These are phyloP conservation scores for Rhizopus sp. DNA, from an alignment of 371 early-diverging fungal genomes.

Conservation along the genomic window DNA sequence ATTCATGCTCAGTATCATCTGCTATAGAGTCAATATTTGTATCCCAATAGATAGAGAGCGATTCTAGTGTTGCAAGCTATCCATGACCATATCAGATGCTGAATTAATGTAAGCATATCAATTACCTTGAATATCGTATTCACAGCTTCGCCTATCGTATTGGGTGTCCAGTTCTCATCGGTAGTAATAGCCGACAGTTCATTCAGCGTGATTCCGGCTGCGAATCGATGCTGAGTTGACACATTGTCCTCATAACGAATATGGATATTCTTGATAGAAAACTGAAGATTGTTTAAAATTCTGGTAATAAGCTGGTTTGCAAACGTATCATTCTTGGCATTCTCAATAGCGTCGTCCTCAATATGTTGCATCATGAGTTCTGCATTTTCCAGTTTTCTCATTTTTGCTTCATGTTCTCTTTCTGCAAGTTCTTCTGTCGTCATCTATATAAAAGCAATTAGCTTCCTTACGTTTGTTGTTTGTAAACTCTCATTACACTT, in stretches of 20 bases:
- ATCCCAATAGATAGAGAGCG: conserved; percentile 90
- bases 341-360: conserved; percentile 44
- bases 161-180: conserved; percentile 85
- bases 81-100: background rate
- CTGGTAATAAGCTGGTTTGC: conserved; percentile 85
- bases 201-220: conserved; percentile 88
- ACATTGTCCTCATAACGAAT: conserved; percentile 91
- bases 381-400: conserved; percentile 80
- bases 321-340: conserved; percentile 78
- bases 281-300: conserved; percentile 95
- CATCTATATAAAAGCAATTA: conserved; percentile 44
- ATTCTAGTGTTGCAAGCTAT: conserved; percentile 75
- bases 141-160: conserved; percentile 77
- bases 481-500: conserved; percentile 44
- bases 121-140: conserved; percentile 81
- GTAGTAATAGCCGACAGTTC: conserved; percentile 94
- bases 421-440: conserved; percentile 82
- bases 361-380: conserved; percentile 57
- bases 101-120: background rate
- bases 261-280: conserved; percentile 94
- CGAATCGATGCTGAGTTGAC: conserved; percentile 79
- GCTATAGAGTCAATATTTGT: conserved; percentile 73
- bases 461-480: background rate
- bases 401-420: conserved; percentile 79
- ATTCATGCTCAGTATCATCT: conserved; percentile 56